Base-by-base conservation (phyloP, 1,284 basidiomycete species). In the Somion occarium region DNA sequence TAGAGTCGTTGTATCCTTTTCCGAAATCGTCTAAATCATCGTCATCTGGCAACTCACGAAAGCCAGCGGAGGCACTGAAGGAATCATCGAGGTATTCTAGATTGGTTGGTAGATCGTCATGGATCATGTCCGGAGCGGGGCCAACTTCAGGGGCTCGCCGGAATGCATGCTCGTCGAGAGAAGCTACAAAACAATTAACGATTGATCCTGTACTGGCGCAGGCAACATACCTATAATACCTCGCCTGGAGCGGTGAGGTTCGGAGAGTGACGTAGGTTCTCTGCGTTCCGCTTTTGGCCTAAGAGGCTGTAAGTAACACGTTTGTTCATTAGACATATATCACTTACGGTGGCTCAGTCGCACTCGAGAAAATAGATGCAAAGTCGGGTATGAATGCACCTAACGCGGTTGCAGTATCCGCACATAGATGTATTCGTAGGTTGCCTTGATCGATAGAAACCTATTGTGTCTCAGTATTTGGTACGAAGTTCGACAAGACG, bases 91-190 rank as follows among this genome's bases (percentile, higher is more conserved):
- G 75, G 61, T 94, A 98, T 59, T 93, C 89, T 30, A 78, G 72
- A 64, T 98, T 95, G 15, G 79, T 88, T 0, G 95, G 95, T 11
- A 98, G 73, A 63, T 98, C 93, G 62, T 98, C 96, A 39, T 79
- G 75, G 44, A 98, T 87, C 80, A 98, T 85, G 66, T 98, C 95
- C 2, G 91, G 85, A 3, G 83, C 78, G 3, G 83, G 79, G 4
- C 87, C 87, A 48, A 89, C 73, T 55, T 92, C 85, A 0, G 90
- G 88, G 4, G 84, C 65, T 20, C 74, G 73, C 46, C 72, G 78
- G 69, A 97, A 98, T 0, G 93, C 91, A 34, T 88, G 67, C 51
- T 95, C 86, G 53, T 97, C 93, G 23, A 98, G 71, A 15, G 90
- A 91, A 49, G 80, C 89, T 90, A 27, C n/a, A 27, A 20, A n/a